These are phyloP conservation scores for Elasticomyces elasticus DNA, from an alignment of 495 filamentous ascomycete species.

Conservation along the genomic window DNA sequence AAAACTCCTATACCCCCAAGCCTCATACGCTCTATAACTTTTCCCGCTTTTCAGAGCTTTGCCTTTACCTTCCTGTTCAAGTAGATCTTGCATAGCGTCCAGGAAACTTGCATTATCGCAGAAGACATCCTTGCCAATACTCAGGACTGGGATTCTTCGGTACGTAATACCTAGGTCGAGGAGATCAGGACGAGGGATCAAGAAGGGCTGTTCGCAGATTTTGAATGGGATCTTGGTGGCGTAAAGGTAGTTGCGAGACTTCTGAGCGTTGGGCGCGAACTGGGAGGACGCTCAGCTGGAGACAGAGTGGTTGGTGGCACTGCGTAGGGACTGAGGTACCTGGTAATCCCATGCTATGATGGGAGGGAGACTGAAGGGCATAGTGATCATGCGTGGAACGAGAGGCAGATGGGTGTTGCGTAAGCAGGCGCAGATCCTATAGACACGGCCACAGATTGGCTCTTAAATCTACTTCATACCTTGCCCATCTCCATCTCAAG, in stretches of 20 bases:
- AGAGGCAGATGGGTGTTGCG: not conserved
- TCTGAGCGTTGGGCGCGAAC: conserved; percentile 23
- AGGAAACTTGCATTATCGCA: conserved; percentile 13
- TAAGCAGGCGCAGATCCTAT: not conserved
- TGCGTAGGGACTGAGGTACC: not conserved
- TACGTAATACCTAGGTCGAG: conserved; percentile 18
- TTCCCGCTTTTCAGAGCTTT: conserved; percentile 1
- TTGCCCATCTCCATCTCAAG: not conserved
- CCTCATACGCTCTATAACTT: conserved; percentile 5
- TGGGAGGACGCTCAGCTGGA: not conserved
- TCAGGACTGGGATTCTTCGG: conserved; percentile 10
- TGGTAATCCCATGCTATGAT: conserved; percentile 16
- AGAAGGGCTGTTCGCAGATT: conserved; percentile 21
- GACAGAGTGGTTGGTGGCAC: not conserved
- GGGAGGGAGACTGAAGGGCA: conserved; percentile 6
- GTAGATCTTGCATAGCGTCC: conserved; percentile 7
- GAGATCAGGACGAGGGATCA: conserved; percentile 21
- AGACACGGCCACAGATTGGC: too few relatives aligned
- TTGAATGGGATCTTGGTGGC: conserved; percentile 5
- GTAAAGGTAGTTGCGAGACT: conserved; percentile 17
- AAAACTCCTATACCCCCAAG: conserved; percentile 11
- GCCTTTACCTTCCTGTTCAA: conserved; percentile 2
- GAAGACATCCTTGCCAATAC: conserved; percentile 18
- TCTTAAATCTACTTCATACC: not conserved
- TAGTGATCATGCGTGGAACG: not conserved